Evolutionary conservation across 169 alveolate genomes (phyloP), one percentile per base, ranked within the genome.

Genomic region (Perkinsus marinus): DNA sequence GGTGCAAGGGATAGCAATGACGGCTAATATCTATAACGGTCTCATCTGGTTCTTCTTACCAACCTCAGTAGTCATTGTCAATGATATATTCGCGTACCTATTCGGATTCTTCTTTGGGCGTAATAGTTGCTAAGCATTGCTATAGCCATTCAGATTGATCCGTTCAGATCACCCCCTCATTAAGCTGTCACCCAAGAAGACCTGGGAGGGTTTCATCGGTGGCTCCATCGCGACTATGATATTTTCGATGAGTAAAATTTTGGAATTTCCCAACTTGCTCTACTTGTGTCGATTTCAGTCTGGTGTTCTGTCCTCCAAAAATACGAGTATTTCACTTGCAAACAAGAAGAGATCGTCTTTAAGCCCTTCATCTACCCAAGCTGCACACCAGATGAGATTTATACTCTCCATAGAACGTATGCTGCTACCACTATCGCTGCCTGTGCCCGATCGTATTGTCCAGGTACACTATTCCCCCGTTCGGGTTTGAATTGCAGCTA

Each of bases 191-290:
- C 99, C 99, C 13, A 98, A 98, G 92, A 99, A 99, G 96, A 99
- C 99, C 26, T 98, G 98, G 94, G 99, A 99, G 95, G 99, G 99
- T 0, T 98, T 96, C 93, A 94, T 98, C 39, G 99, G 99, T 41
- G 98, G 98, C 9, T 95, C 96, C 89, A 91, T 97, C 91, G 94
- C 96, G 17, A 97, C 99, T 6, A 93, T 97, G 43, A 39, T 97
- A 30, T 57, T 57, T 16, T 13, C 79, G 3, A 57, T 57, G 3
- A 57, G 79, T 57, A 57, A 13, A n/a, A n/a, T 2, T 26, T 57
- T 16, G 7, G 34, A 5, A 7, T 57, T 16, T 0, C 5, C 22
- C 37, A 30, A 7, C 22, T 16, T 57, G 79, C 34, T 13, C 37
- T 13, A 13, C 3, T 13, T 57, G 7, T 7, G 9, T 57, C n/a